Percentiles rank a stretch among this genome's conserved stretches.
Conservation (phyloP, 371 early-diverging fungal species). For the Mucor saturninus region DNA sequence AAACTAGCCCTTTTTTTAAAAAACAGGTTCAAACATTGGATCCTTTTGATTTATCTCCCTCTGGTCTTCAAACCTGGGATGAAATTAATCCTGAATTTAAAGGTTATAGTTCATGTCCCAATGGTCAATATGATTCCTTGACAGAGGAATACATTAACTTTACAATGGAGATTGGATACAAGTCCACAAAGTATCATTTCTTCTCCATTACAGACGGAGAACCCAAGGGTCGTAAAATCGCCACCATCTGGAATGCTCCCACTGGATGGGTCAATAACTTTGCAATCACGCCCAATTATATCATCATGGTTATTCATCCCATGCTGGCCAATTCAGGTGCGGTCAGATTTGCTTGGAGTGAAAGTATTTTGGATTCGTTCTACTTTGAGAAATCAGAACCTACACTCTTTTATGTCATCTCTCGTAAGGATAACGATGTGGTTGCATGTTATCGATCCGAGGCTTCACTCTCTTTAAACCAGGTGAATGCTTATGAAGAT, state of each 20-base stretch:
- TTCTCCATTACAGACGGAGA: conserved; percentile 64
- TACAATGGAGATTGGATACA: conserved; percentile 72
- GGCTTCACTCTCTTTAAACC: conserved; percentile 70
- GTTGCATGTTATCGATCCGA: conserved; percentile 69
- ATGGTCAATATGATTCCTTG: conserved; percentile 68
- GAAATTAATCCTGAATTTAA: conserved; percentile 73
- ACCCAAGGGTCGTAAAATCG: conserved; percentile 70
- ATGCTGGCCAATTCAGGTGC: conserved; percentile 63
- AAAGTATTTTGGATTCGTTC: conserved; percentile 71
- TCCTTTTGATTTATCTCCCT: conserved; percentile 74
- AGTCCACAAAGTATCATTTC: conserved; percentile 69
- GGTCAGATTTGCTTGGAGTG: conserved; percentile 72
- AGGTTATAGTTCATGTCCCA: conserved; percentile 73
- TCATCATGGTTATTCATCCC: conserved; percentile 68
- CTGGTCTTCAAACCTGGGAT: conserved; percentile 64
- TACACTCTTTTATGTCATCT: conserved; percentile 71
- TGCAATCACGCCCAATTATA: conserved; percentile 70
- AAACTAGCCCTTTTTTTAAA: conserved; percentile 9
- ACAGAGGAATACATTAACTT: conserved; percentile 79
- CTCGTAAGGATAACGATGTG: conserved; percentile 68
- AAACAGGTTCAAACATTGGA: conserved; percentile 73
- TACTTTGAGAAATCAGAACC: conserved; percentile 62
- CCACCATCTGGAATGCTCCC: conserved; percentile 60
- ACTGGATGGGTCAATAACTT: conserved; percentile 77
- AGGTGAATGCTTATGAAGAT: conserved; percentile 79